Evolutionary conservation across 2,329 filamentous ascomycete genomes (phyloP), one percentile per base, ranked within the genome.

Genomic region (Parascedosporium putredinis): DNA sequence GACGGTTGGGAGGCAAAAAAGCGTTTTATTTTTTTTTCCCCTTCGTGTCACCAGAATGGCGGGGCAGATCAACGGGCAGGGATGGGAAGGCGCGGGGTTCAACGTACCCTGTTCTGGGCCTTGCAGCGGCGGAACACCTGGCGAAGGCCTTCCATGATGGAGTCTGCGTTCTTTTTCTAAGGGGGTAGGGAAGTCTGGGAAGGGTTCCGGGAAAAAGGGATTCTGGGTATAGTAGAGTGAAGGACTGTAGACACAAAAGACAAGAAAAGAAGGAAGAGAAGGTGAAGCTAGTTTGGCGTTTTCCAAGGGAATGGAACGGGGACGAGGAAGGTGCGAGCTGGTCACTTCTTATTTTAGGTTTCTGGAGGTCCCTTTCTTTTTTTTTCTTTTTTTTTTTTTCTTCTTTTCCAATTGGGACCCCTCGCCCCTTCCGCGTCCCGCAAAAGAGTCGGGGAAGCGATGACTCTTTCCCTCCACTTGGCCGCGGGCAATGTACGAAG

Each of bases 41-140:
- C 18, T 9, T 22, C 18, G 5, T n/a, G n/a, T 29, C 29, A 38
- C 36, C 27, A 25, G 47, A 34, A 38, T 51, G 27, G 45, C 42
- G 34, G 40, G 44, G 53, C 45, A 42, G 45, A 53, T 53, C 47
- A 61, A 60, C 60, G 60, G 61, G 58, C 55, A 59, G 49, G 51
- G 24, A 46, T 43, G 42, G 47, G n/a, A n/a, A 43, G 50, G 50
- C 25, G 27, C 44, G 20, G 38, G 29, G 27, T 23, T 34, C 20
- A 25, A 69, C 74, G 57, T 64, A 81, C 78, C 66, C 75, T 66
- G 52, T 71, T 72, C 67, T 79, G 68, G 54, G 74, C 74, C 68
- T 79, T 79, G 72, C 75, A 79, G 60, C 68, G 73, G 62, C 68
- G 66, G 59, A 81, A 81, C n/a, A 76, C 77, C 64, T 78, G 64